These are phyloP conservation scores for Geranium brycei DNA, from an alignment of 345 rosid genomes.

Conservation along the genomic window DNA sequence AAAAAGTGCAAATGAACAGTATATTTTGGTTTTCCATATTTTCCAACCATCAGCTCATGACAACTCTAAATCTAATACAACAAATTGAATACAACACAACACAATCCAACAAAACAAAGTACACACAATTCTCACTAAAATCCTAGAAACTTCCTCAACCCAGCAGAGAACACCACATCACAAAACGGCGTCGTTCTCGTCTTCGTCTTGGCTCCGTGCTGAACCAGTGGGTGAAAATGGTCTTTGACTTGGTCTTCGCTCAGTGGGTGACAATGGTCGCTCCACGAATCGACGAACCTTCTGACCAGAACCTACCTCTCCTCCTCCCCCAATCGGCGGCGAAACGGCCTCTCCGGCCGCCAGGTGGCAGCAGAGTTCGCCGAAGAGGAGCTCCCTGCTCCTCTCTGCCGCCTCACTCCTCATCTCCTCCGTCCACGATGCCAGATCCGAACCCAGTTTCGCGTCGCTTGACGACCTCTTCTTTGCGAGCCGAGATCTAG, in stretches of 20 bases:
- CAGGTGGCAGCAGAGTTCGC: constrained; percentile 42
- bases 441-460: constrained; percentile 47
- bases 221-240: constrained; percentile 51
- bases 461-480: constrained; percentile 17
- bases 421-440: constrained; percentile 40
- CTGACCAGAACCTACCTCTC: constrained; percentile 41
- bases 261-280: constrained; percentile 50
- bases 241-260: constrained; percentile 51
- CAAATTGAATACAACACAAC: too few species aligned
- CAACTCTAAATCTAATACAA: too few species aligned
- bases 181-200: constrained; percentile 9
- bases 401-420: constrained; percentile 36
- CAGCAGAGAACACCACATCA: constrained; percentile 32
- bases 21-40: too few species aligned
- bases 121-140: constrained; percentile 15
- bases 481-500: too few species aligned
- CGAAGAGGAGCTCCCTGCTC: constrained; percentile 51
- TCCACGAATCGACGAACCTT: constrained; percentile 50
- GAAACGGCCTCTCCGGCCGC: constrained; percentile 34
- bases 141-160: constrained; percentile 53
- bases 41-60: too few species aligned
- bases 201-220: constrained; percentile 5
- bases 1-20: too few species aligned
- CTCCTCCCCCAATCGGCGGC: constrained; percentile 43
- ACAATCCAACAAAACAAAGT: too few species aligned